Evolutionary conservation across 495 filamentous ascomycete genomes (phyloP), one percentile per base, ranked within the genome.

Genomic region (Neurospora discreta): DNA sequence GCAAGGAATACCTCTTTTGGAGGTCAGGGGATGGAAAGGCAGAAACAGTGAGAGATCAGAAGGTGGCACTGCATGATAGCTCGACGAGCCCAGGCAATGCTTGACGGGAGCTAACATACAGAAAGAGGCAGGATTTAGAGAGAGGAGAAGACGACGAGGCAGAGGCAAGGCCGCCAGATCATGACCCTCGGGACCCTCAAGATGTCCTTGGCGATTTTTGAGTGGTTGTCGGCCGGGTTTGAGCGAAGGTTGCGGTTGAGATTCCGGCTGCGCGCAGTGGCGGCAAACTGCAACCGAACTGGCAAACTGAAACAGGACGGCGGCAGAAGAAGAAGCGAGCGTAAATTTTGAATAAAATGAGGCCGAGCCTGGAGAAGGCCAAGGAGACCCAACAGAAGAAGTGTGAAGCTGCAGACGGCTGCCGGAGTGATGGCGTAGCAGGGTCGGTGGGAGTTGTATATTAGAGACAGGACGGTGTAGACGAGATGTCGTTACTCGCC

Each of bases 121-220:
- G 46, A 20, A 39, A 42, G 44, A 75, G 33, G 38, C 70, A 40
- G 71, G 52, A 33, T 65, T 60, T 36, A 65, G 52, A 65, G 26
- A 65, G 52, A 74, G 71, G 69, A 70, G 74, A 65, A 33, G 26
- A 65, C 52, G 52, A 33, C 52, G 26, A 65, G 52, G 52, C 52
- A 65, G 30, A 75, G 46, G 74, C 78, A 75, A 67, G 69, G 69
- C 73, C 75, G 75, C 65, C 69, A 68, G 74, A 68, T 78, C 78
- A 79, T 78, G 74, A 73, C 76, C 76, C 71, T 74, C 52, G 71
- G 41, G 73, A 39, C 13, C 52, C 15, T 18, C 26, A 1, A 30
- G 52, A 33, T 65, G 13, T 65, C 13, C 52, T 65, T 65, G 52
- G 26, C 52, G 52, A 33, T 33, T 65, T 65, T 18, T 18, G 52